Evolutionary conservation across 192 early-diverging fungal species (phyloP).

Genomic region (Coemansia sp.): DNA sequence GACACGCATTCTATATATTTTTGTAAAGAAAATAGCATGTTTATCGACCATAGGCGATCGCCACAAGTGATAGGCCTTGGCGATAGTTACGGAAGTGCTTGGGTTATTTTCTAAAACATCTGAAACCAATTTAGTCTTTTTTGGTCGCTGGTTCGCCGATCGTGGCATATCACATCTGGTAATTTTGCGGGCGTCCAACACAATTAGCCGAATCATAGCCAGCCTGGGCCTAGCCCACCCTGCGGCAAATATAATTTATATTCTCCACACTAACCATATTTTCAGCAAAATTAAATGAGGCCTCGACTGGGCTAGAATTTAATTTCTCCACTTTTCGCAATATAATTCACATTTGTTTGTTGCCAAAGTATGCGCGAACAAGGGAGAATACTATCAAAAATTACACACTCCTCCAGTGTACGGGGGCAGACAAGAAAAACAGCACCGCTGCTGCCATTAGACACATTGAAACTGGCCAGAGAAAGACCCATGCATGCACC

Average conservation of each 20-base stretch:
- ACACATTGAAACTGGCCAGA: background rate
- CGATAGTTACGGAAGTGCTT: background rate
- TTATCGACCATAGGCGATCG: background rate
- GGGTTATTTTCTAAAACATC: background rate
- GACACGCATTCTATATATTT: background rate
- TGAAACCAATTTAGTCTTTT: background rate
- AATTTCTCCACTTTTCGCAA: background rate
- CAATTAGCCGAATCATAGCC: background rate
- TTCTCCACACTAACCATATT: background rate
- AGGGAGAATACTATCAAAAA: background rate
- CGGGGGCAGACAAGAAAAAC: background rate
- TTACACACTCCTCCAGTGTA: constrained; percentile 2
- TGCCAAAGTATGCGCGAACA: background rate
- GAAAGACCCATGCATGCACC: background rate
- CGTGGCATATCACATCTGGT: background rate
- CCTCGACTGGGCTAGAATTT: background rate
- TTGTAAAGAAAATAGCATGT: background rate
- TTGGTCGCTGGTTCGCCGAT: background rate
- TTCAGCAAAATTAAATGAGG: background rate
- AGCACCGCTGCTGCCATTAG: background rate
- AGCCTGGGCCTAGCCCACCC: background rate
- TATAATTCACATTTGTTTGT: background rate
- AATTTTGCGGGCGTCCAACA: background rate
- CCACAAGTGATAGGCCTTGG: background rate
- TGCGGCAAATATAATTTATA: background rate